A percentile compares a stretch with the other conserved stretches of the same genome.
phyloP scores from a whole-genome alignment of 139 green algal genomes.

The Picochlorum sp. region DNA sequence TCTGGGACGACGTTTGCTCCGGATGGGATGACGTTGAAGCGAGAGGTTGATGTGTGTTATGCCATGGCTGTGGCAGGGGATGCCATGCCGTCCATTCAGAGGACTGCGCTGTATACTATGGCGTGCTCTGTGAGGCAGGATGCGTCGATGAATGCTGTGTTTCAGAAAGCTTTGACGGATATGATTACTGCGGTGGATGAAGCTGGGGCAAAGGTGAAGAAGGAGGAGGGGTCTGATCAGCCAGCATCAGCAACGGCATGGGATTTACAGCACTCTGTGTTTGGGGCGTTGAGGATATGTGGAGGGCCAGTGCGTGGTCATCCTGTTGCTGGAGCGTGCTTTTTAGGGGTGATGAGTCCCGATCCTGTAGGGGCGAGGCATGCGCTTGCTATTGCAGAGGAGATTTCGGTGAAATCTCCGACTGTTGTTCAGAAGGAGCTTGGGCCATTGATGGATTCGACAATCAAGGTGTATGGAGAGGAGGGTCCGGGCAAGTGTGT shows the following conservation, averaged over 20 bases:
- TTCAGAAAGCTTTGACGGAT: constrained; percentile 11
- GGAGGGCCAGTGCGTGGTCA: constrained; percentile 5
- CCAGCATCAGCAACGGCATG: constrained; percentile 10
- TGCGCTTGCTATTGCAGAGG: constrained; percentile 51
- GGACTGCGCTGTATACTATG: constrained; percentile 11
- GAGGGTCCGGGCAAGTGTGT: not conserved
- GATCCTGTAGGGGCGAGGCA: constrained; percentile 61
- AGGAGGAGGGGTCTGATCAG: not conserved
- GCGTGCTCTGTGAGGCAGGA: constrained; percentile 14
- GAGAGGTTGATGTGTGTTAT: not conserved
- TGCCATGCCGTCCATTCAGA: not conserved
- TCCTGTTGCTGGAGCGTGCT: constrained; percentile 14
- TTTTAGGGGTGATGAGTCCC: constrained; percentile 35
- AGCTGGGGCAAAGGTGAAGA: constrained; percentile 3
- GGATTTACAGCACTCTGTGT: constrained; percentile 33
- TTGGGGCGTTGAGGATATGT: constrained; percentile 13
- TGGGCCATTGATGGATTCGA: constrained; percentile 8
- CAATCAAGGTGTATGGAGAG: constrained; percentile 27
- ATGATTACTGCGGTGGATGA: constrained; percentile 19
- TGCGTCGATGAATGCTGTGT: constrained; percentile 8
- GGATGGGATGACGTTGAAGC: not conserved
- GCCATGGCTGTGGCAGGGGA: not conserved
- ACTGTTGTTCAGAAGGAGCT: constrained; percentile 21
- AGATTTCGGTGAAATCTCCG: constrained; percentile 29
- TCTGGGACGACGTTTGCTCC: not conserved